Percentiles rank a stretch among this genome's conserved stretches.
Evolutionary conservation across 75 land plant genomes (phyloP).

Genomic region (Adiantum capillusveneris): DNA sequence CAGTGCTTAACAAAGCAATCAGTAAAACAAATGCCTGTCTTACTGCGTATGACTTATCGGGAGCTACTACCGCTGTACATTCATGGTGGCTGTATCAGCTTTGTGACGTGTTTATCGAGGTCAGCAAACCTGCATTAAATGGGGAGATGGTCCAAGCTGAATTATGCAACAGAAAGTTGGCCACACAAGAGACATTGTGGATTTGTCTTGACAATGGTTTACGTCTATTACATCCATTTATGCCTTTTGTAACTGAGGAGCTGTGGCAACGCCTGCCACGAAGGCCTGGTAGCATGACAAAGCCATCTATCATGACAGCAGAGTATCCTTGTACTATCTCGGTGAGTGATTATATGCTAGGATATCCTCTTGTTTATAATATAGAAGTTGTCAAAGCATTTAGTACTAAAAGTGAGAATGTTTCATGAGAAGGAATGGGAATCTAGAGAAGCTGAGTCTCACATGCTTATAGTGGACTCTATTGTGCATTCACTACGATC

Average conservation of each 20-base stretch:
- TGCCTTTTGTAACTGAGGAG: conserved; percentile 95
- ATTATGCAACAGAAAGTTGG: conserved; percentile 21
- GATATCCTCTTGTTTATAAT: background rate
- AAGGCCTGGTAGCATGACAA: conserved; percentile 13
- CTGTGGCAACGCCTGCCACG: conserved; percentile 92
- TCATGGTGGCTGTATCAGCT: conserved; percentile 87
- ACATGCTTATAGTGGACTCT: conserved; percentile 57
- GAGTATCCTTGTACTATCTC: conserved; percentile 56
- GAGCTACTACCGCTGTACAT: conserved; percentile 61
- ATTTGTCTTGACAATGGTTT: conserved; percentile 77
- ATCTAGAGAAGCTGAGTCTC: conserved; percentile 43
- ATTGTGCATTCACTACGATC: conserved; percentile 58
- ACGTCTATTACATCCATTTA: conserved; percentile 89
- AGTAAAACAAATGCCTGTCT: conserved; percentile 46
- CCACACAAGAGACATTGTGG: conserved; percentile 73
- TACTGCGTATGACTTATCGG: conserved; percentile 62
- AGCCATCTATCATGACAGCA: conserved; percentile 67
- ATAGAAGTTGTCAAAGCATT: background rate
- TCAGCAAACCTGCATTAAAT: conserved; percentile 57
- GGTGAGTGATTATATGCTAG: conserved; percentile 22
- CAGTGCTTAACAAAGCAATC: conserved; percentile 67
- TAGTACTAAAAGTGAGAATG: background rate
- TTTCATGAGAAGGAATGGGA: conserved; percentile 43
- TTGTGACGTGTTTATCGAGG: conserved; percentile 92
- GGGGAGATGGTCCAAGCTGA: conserved; percentile 20